Base-by-base conservation (phyloP, 495 filamentous ascomycete species). In the Copromyces sp. region DNA sequence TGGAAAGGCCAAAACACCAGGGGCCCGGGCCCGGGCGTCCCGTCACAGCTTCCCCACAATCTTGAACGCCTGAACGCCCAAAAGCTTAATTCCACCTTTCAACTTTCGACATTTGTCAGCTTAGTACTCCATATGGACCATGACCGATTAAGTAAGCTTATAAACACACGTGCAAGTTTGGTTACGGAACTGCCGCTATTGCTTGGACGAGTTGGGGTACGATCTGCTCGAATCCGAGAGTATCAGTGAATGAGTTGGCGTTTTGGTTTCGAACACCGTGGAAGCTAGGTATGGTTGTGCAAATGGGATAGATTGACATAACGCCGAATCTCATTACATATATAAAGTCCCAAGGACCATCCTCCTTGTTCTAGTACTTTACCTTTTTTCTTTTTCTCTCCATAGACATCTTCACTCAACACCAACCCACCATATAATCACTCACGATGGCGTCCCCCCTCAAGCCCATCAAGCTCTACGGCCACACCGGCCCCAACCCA, bases 401-500 rank as follows among this genome's bases (percentile, higher is more conserved):
- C 2, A 14, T 61, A 61, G 29, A 61, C 53, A 61, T 61, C 53
- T 61, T 61, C 29, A 61, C 53, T 39, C 38, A 35, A 9, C 38
- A 39, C 39, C 20, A 29, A 70, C 24, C 17, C n/a, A 72, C 40
- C 17, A 35, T 9, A 35, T 24, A 53, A 37, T 29, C 20, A 24
- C 9, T 45, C 45, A 53, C 29, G 35, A 61, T 61, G 53, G 0
- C 53, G 53, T 59, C 47, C 20, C 2, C 3, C 44, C 75, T 83
- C 73, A 74, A 83, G 72, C 79, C 82, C 20, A 81, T 84, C 77
- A 81, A 75, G 53, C 37, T 79, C 68, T 83, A 76, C 68, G 82
- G 82, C 68, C 69, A 75, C 32, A 70, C 29, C 41, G 83, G 82
- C 3, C 83, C 83, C 68, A 85, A 85, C 74, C 82, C 83, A 2